Base-by-base conservation (phyloP, 78 protist species). In the Dictyostelium purpureum region DNA sequence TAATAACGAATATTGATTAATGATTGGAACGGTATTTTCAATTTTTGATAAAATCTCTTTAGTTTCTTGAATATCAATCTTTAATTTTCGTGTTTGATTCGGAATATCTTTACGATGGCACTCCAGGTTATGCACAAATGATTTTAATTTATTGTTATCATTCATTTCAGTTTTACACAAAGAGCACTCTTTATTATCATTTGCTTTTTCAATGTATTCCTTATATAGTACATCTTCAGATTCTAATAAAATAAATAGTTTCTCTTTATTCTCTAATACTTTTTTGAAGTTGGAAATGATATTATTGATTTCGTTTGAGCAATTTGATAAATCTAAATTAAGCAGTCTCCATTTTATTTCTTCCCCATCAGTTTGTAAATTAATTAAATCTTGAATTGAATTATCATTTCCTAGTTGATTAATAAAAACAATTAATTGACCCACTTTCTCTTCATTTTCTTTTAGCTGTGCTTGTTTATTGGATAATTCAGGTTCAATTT, bases 131-230 rank as follows among this genome's bases (percentile, higher is more conserved):
- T 90, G 49, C 11, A 90, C 63, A 75, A 90, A 75, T 5, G 31
- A 11, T 43, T 45, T 37, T 19, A 90, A 40, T 14, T 79, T 87
- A 5, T 24, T 52, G 0, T 35, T 87, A 57, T 56, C 38, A 38
- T 75, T 21, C 71, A 90, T 79, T 54, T 66, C 73, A 28, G 40
- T 82, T 33, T 66, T 43, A 71, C 96, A 93, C 10, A 93, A 75
- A 0, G 91, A 59, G 31, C 96, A 93, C 35, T 79, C 73, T 31
- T 67, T 69, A 19, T 77, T 21, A 6, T 65, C 26, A 26, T 93
- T 24, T 0, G 92, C 96, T 14, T 63, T 75, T 18, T 66, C 87
- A 19, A 87, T 74, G 35, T 80, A 93, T 19, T 93, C 91, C 10
- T 76, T 76, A 45, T 93, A 93, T 19, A 93, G 31, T 2, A 77